These are phyloP conservation scores for Lactuca saligna DNA, from an alignment of 129 eudicot species.

Conservation along the genomic window DNA sequence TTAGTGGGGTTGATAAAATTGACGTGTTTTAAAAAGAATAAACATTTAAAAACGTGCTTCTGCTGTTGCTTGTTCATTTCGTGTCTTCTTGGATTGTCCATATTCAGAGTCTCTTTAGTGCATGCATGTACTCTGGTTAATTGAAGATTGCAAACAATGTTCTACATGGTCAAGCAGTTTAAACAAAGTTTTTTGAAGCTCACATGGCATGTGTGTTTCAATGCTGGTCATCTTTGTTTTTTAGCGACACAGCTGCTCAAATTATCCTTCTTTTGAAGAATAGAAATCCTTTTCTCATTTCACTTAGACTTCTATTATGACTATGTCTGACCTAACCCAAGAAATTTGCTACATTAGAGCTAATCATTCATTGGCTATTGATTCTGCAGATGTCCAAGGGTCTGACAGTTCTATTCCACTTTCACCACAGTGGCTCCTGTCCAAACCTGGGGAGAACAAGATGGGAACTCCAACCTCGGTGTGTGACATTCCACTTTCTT, in stretches of 20 bases:
- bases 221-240: constrained; percentile 13
- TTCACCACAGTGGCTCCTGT: constrained; percentile 98
- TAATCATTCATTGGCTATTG: constrained; percentile 11
- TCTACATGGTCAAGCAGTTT: background rate
- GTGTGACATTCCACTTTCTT: constrained; percentile 25
- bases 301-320: background rate
- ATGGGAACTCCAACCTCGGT: constrained; percentile 65
- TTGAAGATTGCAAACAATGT: background rate
- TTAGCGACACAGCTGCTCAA: constrained; percentile 2
- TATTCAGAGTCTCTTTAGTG: constrained; percentile 3
- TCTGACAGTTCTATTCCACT: constrained; percentile 80
- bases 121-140: constrained; percentile 5
- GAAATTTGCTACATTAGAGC: background rate
- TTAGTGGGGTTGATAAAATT: background rate
- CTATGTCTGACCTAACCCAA: background rate
- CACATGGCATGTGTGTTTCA: constrained; percentile 11
- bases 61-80: background rate
- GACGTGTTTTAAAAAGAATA: background rate
- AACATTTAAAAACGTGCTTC: constrained; percentile 6
- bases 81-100: background rate
- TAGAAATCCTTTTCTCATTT: background rate
- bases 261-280: background rate
- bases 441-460: constrained; percentile 87
- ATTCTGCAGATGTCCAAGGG: constrained; percentile 63
- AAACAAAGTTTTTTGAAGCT: constrained; percentile 11